These are phyloP conservation scores for Citrus maxima DNA, from an alignment of 345 rosid genomes.

Conservation along the genomic window DNA sequence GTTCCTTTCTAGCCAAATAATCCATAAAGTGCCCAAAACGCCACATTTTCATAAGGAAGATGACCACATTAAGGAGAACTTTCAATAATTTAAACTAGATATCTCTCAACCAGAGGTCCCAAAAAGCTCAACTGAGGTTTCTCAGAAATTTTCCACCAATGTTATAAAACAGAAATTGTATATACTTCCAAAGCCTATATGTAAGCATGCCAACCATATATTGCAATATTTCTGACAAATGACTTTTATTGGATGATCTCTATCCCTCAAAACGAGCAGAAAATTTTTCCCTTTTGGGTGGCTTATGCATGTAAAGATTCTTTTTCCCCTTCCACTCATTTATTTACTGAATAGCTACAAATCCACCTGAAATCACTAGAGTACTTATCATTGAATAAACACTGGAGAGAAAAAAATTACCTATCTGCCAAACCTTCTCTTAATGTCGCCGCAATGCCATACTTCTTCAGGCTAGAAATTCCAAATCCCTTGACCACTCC, in stretches of 20 bases:
- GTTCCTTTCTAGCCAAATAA: no score
- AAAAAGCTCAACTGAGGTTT: neutral
- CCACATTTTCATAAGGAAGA: no score
- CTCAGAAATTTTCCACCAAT: neutral
- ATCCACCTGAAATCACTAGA: neutral
- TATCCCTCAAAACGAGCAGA: neutral
- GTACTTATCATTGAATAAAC: neutral
- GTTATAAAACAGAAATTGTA: neutral
- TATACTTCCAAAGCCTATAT: neutral
- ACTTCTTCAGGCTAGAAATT: slow-evolving; percentile 78
- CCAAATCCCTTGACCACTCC: slow-evolving; percentile 94
- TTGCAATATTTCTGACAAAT: neutral
- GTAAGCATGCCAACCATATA: neutral
- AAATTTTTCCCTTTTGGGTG: neutral
- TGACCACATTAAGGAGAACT: neutral
- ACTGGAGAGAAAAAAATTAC: slow-evolving; percentile 27
- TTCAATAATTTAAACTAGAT: neutral
- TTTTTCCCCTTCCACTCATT: neutral
- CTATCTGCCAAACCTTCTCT: slow-evolving; percentile 78
- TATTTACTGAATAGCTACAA: neutral
- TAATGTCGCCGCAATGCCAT: slow-evolving; percentile 56
- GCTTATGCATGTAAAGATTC: neutral
- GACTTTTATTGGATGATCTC: neutral
- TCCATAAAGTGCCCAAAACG: no score
- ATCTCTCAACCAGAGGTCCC: neutral